Evolutionary conservation across 768 basidiomycete genomes (phyloP), one percentile per base, ranked within the genome.

Genomic region (Mycena rebaudengoi): DNA sequence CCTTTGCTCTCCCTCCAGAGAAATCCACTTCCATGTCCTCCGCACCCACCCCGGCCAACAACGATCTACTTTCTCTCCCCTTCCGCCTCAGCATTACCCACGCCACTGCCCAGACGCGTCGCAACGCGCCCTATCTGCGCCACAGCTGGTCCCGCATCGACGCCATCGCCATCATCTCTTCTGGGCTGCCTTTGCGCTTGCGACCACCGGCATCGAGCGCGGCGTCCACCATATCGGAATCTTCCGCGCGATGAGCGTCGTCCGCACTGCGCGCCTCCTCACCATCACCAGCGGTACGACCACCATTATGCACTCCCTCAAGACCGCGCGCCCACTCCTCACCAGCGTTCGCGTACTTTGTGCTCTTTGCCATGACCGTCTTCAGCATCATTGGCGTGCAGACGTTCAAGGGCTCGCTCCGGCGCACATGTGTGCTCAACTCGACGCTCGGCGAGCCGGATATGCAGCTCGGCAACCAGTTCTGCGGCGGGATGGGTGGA

Each of bases 311-410:
- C 91, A 89, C 61, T 96, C 94, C 3, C 80, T 99, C 57, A 99
- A 98, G 78, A 90, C 88, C 1, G 96, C 96, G 0, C 86, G 90
- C 23, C 95, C 96, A 0, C 79, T 98, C n/a, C 85, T 99, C 10
- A 88, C 95, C 5, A 91, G 90, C 60, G 96, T 98, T n/a, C 5
- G 88, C 95, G 0, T 92, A 93, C 74, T 98, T 98, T 72, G 91
- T 98, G 16, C 66, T 96, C 21, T 98, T 98, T 70, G 95, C 95
- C 0, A 90, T 95, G 80, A 78, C 88, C 13, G 71, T 99, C 7
- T 98, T 98, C 65, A 92, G 94, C 4, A 92, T 98, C 71, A 92
- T 98, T 60, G 96, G 97, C n/a, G 86, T 98, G 1, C 95, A 98
- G 69, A 87, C 93, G 0, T 99, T 99, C 82, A 88, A 90, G 60